Evolutionary conservation across 768 basidiomycete genomes (phyloP).

Genomic region (Termitomyces sp.): DNA sequence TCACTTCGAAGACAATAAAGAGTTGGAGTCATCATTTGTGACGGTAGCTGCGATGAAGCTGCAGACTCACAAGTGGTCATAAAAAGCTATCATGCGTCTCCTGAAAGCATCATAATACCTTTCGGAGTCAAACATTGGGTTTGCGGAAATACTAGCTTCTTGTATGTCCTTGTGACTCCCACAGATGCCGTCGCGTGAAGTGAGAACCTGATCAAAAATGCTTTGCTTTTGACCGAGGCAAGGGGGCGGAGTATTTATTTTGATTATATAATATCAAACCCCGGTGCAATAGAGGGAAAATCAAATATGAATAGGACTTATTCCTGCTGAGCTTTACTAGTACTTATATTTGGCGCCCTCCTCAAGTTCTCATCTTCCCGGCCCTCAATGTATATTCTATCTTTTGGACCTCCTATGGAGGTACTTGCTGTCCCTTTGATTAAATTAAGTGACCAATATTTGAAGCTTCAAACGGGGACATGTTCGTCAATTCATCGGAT

Average conservation of each 20-base stretch:
- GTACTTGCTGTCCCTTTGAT: background rate
- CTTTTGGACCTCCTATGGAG: too few species aligned
- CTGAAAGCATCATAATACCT: background rate
- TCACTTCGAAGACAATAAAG: too few species aligned
- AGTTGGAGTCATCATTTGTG: background rate
- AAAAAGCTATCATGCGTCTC: background rate
- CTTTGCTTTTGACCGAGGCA: background rate
- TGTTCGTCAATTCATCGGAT: constrained; percentile 14
- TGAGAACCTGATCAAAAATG: background rate
- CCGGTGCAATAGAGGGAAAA: too few species aligned
- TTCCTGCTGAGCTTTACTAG: too few species aligned
- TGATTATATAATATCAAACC: background rate
- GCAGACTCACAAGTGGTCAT: background rate
- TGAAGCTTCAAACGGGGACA: background rate
- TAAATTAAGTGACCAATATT: background rate
- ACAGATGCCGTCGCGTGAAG: background rate
- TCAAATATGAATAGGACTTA: too few species aligned
- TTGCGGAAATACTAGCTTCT: constrained; percentile 2
- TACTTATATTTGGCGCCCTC: background rate
- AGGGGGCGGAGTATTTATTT: background rate
- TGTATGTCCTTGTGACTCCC: background rate
- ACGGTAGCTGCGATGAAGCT: background rate
- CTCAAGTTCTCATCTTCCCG: background rate
- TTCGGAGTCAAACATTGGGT: background rate
- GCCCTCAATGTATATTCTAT: too few species aligned